Base-by-base conservation (phyloP, 108 stramenopile genomes). In the Skeletonema costatum region DNA sequence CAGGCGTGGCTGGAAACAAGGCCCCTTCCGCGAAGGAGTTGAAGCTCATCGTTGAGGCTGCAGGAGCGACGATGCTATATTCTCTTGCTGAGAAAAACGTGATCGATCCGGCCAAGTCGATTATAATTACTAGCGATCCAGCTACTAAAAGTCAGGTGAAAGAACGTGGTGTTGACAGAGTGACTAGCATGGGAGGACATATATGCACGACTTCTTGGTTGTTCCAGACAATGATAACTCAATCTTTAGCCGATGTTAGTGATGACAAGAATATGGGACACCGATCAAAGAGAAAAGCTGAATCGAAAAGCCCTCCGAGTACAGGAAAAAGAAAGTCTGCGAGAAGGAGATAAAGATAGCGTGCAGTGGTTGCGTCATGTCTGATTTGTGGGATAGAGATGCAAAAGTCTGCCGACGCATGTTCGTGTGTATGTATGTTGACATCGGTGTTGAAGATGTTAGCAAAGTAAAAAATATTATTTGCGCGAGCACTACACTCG, bases 191-290 rank as follows among this genome's bases (percentile, higher is more conserved):
- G 11, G 83, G 83, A 2, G 44, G 44, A 46, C 44, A 16, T 12
- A 46, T 46, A 3, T 11, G 83, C 78, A 70, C 83, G 8, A 80
- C 83, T 30, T 75, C 78, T 12, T 80, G 78, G 78, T 68, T 84
- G 17, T 84, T 84, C 69, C 78, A 80, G 64, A 80, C 78, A 3
- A 71, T 84, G 31, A 80, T 84, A 9, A 75, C 78, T 41, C 83
- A 84, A 62, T 36, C 71, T 41, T n/a, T 39, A 32, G 33, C 56
- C 64, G 66, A 72, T 41, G 68, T 51, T 46, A 42, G 39, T 36
- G 48, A 25, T 38, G 36, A 41, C 39, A 41, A 56, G 19, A 56
- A 53, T 7, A 53, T 25, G 6, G 53, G 53, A 25, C 53, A 56
- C 25, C 53, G 21, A 11, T 56, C 53, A 56, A 56, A 56, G 53